phyloP scores from a whole-genome alignment of 257 asterid species.

The Rubia yunnanensis region DNA sequence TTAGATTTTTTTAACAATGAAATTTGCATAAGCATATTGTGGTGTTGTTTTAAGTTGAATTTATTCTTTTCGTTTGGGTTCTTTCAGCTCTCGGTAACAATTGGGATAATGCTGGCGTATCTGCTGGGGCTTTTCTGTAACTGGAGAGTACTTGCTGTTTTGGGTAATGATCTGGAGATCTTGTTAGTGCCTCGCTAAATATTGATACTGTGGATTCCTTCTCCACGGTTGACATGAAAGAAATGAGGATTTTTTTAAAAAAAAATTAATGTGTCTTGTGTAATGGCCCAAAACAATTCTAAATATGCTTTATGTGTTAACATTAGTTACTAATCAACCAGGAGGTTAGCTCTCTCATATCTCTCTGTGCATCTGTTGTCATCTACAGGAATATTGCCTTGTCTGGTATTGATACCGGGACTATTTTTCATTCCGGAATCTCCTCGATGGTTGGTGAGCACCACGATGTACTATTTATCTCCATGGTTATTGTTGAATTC shows the following conservation, averaged over 20 bases:
- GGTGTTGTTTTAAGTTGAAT: too few species aligned
- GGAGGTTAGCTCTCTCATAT: background rate
- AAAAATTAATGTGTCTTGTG: background rate
- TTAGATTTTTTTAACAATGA: background rate
- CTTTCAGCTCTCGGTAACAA: slow-evolving; percentile 78
- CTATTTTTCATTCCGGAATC: slow-evolving; percentile 42
- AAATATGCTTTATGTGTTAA: background rate
- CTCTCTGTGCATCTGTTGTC: slow-evolving; percentile 3
- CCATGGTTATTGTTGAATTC: background rate
- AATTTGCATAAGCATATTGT: background rate
- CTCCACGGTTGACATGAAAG: background rate
- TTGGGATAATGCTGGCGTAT: slow-evolving; percentile 82
- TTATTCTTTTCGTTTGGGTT: background rate
- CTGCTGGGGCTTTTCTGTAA: slow-evolving; percentile 64
- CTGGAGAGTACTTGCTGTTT: slow-evolving; percentile 90
- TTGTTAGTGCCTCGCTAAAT: background rate
- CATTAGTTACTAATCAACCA: background rate
- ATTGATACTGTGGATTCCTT: background rate
- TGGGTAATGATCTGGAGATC: slow-evolving; percentile 45
- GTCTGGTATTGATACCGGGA: slow-evolving; percentile 39
- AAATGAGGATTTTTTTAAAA: background rate
- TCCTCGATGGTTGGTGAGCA: slow-evolving; percentile 98
- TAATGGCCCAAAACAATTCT: background rate
- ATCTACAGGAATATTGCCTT: slow-evolving; percentile 63
- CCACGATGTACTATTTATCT: slow-evolving; percentile 8